Conservation (phyloP, 225 moss, liverwort and hornwort genomes). For the Climacium dendroides region DNA sequence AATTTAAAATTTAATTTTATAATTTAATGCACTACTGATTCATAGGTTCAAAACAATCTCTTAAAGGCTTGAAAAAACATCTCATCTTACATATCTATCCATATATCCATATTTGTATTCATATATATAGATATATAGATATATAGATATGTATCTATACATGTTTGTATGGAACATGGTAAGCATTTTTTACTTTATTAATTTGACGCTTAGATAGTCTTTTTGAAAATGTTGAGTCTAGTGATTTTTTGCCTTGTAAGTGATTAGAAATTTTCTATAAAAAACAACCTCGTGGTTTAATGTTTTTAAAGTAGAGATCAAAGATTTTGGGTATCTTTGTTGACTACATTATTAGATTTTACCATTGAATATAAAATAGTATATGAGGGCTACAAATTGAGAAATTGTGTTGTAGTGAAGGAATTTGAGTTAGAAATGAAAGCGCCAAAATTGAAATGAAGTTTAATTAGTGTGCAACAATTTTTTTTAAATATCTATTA, state of each 20-base stretch:
- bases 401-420: not conserved
- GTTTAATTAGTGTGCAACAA: not conserved
- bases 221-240: no score
- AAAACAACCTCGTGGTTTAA: not conserved
- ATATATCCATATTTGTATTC: no score
- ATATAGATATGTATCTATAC: no score
- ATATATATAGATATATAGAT: no score
- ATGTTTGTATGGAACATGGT: not conserved
- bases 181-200: not conserved
- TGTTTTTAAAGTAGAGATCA: not conserved
- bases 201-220: rapidly evolving
- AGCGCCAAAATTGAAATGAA: not conserved
- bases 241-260: not conserved
- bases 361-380: not conserved
- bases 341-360: not conserved
- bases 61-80: no score
- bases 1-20: no score
- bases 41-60: no score
- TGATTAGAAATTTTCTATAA: not conserved
- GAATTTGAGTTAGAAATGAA: not conserved
- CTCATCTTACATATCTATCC: no score
- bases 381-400: not conserved
- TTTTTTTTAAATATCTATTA: no score
- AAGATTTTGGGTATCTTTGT: not conserved
- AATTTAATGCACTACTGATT: no score